phyloP scores from a whole-genome alignment of 768 basidiomycete species.

The Agrocybe praecox region DNA sequence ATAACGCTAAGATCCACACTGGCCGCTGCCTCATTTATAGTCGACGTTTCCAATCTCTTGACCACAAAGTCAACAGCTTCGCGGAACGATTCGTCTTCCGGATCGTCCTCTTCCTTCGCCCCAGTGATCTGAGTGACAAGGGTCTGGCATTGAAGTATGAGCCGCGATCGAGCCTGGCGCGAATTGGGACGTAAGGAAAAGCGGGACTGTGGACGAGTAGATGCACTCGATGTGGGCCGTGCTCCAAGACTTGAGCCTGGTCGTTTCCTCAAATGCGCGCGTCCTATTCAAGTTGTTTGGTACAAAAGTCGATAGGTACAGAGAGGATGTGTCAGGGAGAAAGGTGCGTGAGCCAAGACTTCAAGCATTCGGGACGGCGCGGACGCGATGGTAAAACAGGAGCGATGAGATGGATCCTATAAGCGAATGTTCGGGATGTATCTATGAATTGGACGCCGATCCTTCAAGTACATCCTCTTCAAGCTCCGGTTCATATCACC shows the following conservation, averaged over 20 bases:
- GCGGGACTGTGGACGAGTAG: conserved; percentile 44
- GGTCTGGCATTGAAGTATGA: conserved; percentile 54
- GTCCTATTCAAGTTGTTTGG: no score
- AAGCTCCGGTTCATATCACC: no score
- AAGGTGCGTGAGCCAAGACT: no score
- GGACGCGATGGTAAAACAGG: no score
- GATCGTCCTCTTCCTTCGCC: conserved; percentile 45
- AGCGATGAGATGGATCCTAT: no score
- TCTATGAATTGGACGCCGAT: no score
- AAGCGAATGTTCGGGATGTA: no score
- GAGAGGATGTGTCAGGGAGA: no score
- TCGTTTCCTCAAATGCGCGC: no score
- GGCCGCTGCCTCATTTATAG: conserved; percentile 53
- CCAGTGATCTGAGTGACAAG: conserved; percentile 59
- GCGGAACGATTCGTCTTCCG: conserved; percentile 40
- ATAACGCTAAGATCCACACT: conserved; percentile 58
- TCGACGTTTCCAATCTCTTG: conserved; percentile 59
- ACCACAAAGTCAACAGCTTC: conserved; percentile 57
- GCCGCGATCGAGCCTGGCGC: conserved; percentile 55
- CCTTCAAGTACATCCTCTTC: no score
- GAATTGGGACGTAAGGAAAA: conserved; percentile 48
- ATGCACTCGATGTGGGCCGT: conserved; percentile 49
- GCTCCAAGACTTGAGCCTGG: conserved; percentile 28
- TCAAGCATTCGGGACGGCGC: no score
- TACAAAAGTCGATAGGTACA: no score